Evolutionary conservation across 2,329 filamentous ascomycete genomes (phyloP).

Genomic region (Fusarium kyushuense): DNA sequence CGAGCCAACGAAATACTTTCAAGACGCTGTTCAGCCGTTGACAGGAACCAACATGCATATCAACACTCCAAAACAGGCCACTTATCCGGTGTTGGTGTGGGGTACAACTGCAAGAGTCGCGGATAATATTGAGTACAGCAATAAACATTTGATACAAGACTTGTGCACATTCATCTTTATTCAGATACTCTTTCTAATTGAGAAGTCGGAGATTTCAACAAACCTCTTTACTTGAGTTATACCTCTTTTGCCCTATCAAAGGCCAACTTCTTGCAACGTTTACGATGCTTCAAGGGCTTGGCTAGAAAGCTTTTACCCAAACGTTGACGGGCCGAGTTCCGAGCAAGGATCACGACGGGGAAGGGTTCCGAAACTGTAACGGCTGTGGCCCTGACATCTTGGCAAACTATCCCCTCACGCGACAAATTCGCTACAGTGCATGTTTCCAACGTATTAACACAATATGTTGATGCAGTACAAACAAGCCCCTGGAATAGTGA

Average conservation of each 20-base stretch:
- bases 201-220: rapidly evolving
- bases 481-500: not conserved
- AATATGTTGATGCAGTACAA: no score
- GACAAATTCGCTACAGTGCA: not conserved
- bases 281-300: not conserved
- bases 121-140: not conserved
- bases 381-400: not conserved
- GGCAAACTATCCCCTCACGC: not conserved
- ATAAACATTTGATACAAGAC: not conserved
- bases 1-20: not conserved
- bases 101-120: not conserved
- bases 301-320: not conserved
- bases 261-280: not conserved
- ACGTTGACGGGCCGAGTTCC: not conserved
- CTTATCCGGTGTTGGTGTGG: not conserved
- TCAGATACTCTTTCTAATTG: not conserved
- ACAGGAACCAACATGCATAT: slow-evolving; percentile 5
- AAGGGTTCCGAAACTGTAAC: not conserved
- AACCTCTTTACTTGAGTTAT: rapidly evolving
- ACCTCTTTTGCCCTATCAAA: not conserved
- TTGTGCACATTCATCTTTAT: not conserved
- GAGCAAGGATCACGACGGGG: not conserved
- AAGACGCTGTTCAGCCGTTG: not conserved
- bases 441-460: not conserved
- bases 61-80: not conserved